These are phyloP conservation scores for Henckelia pumila DNA, from an alignment of 257 asterid genomes.

Conservation along the genomic window DNA sequence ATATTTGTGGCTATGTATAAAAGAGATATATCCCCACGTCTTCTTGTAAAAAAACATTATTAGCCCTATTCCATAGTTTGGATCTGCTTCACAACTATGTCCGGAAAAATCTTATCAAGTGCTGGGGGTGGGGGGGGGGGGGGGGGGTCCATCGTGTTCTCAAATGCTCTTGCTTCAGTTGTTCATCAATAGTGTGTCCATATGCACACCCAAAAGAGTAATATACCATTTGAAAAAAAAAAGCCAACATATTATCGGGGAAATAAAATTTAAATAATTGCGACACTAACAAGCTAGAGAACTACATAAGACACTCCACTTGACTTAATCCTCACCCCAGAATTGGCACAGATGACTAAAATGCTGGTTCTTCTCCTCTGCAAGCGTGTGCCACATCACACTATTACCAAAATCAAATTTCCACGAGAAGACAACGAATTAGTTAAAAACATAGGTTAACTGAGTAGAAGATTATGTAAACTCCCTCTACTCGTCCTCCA, in stretches of 20 bases:
- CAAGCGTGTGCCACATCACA: constrained; percentile 62
- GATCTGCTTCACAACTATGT: constrained; percentile 80
- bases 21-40: constrained; percentile 73
- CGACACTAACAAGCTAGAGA: background rate
- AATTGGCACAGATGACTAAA: constrained; percentile 42
- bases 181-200: constrained; percentile 62
- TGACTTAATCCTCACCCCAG: constrained; percentile 42
- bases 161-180: constrained; percentile 80
- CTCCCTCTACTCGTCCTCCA: background rate
- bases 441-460: constrained; percentile 15
- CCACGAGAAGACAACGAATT: constrained; percentile 21
- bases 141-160: constrained; percentile 97
- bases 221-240: background rate
- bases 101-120: constrained; percentile 80
- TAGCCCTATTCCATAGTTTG: constrained; percentile 72
- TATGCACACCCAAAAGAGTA: constrained; percentile 29
- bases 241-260: background rate
- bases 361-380: constrained; percentile 54
- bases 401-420: constrained; percentile 8
- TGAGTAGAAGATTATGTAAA: constrained; percentile 3
- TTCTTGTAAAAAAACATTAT: constrained; percentile 89
- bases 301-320: constrained; percentile 23
- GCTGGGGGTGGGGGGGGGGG: too few species aligned
- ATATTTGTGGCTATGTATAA: background rate
- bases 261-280: too few species aligned